A percentile compares a stretch with the other conserved stretches of the same genome.
Conservation (phyloP, 2,329 filamentous ascomycete species). For the Raffaelea albimanens region DNA sequence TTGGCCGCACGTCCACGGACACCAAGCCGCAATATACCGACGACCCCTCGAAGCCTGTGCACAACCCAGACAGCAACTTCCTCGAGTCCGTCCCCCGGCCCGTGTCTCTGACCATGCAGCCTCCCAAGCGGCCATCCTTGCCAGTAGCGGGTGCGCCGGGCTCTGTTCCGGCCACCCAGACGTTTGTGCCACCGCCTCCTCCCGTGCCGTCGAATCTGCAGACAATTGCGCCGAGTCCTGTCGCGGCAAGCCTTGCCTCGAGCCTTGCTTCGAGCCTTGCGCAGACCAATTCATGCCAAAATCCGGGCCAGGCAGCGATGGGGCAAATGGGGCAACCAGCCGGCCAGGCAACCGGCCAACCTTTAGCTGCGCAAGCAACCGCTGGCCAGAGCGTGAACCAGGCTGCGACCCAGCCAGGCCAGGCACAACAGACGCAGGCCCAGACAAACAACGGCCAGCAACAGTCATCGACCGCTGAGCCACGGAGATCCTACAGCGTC, state of each 20-base stretch:
- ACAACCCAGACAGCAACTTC: conserved; percentile 64
- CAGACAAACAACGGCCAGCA: neutral
- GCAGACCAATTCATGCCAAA: no score
- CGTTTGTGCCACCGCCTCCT: conserved; percentile 4
- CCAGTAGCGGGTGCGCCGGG: conserved; percentile 17
- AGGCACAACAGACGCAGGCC: neutral
- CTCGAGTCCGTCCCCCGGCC: conserved; percentile 55
- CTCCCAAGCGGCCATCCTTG: neutral
- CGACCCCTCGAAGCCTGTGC: conserved; percentile 47
- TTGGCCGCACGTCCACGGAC: conserved; percentile 79
- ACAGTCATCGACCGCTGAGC: conserved; percentile 5
- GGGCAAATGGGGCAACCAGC: no score
- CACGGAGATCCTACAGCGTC: conserved; percentile 15
- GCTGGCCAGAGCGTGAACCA: neutral
- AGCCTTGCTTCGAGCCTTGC: no score
- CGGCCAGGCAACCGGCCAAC: no score
- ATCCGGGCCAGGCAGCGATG: no score
- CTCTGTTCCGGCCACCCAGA: conserved; percentile 5
- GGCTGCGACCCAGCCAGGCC: conserved; percentile 4
- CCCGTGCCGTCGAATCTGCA: conserved; percentile 12
- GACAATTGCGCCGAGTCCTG: neutral
- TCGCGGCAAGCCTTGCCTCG: no score
- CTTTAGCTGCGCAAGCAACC: neutral
- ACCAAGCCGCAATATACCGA: conserved; percentile 86
- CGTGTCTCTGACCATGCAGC: conserved; percentile 2